phyloP scores from a whole-genome alignment of 768 basidiomycete species.

The Tricholoma sp. region DNA sequence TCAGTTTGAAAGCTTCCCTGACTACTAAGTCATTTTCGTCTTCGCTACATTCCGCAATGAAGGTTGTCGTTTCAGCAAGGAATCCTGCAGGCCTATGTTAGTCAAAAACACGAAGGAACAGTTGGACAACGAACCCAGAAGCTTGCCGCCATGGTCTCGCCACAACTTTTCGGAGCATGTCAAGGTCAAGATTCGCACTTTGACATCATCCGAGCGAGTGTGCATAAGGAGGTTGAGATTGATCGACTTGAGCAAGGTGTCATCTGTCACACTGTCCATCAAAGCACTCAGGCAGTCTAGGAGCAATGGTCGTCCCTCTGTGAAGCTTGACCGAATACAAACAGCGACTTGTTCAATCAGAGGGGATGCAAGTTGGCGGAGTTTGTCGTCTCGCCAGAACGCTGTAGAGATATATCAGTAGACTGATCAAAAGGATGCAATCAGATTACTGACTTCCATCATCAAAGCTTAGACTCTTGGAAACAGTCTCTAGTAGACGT shows the following conservation, averaged over 20 bases:
- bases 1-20: constrained; percentile 60
- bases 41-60: constrained; percentile 83
- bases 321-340: constrained; percentile 31
- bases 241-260: constrained; percentile 69
- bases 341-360: constrained; percentile 65
- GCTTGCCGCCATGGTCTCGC: constrained; percentile 68
- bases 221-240: constrained; percentile 86
- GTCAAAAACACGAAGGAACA: not conserved
- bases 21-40: constrained; percentile 87
- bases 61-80: constrained; percentile 75
- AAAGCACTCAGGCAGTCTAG: constrained; percentile 53
- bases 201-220: constrained; percentile 77
- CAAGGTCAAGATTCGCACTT: constrained; percentile 67
- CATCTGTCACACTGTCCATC: constrained; percentile 47
- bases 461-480: constrained; percentile 69
- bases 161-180: constrained; percentile 68
- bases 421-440: not conserved
- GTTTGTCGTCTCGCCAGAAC: constrained; percentile 87
- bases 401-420: constrained; percentile 36
- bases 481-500: constrained; percentile 53
- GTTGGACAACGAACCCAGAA: constrained; percentile 49
- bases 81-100: constrained; percentile 44
- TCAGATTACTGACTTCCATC: constrained; percentile 59
- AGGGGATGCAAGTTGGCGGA: constrained; percentile 54
- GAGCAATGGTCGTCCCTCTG: constrained; percentile 34